Base-by-base conservation (phyloP, 805 yeast genomes). In the Debaryomyces maramus region DNA sequence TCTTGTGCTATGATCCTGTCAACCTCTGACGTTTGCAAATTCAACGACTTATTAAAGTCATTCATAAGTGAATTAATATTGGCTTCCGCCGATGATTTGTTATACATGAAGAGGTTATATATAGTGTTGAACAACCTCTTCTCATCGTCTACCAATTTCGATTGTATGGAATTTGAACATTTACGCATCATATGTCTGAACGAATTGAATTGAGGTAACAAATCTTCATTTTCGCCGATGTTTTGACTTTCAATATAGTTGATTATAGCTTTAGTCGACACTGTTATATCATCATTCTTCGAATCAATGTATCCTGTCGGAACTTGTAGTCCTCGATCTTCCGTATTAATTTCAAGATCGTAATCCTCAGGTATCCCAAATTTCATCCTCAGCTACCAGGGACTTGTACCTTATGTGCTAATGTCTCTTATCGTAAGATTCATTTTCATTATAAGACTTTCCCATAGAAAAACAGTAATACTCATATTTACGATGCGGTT, bases 301-400 rank as follows among this genome's bases (percentile, higher is more conserved):
- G 16, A 24, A 24, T 24, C 11, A 24, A 24, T 10, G 13, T 24
- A 24, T 24, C 15, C 18, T 11, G 14, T 29, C 4, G 32, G 20
- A 11, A 11, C 20, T 9, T 16, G 4, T n/a, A n/a, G n/a, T n/a
- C n/a, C n/a, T n/a, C n/a, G n/a, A 6, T 5, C 18, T 17, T 29
- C 11, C 9, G 34, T n/a, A 10, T 43, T 47, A 16, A 41, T 37
- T 23, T 46, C 47, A 14, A 52, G 16, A 6, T 54, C 57, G 34
- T 51, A 58, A 30, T 48, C 52, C 8, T 41, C 42, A 15, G 67
- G 67, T 21, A 61, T 41, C 8, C 63, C 65, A 43, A 61, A 59
- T 18, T 55, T 46, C 67, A 61, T 59, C 9, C 8, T 24, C 20
- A 19, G 22, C 21, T 32, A 18, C 16, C 34, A 6, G 19, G n/a